These are phyloP conservation scores for Lentinula edodes DNA, from an alignment of 768 basidiomycete genomes.

Conservation along the genomic window DNA sequence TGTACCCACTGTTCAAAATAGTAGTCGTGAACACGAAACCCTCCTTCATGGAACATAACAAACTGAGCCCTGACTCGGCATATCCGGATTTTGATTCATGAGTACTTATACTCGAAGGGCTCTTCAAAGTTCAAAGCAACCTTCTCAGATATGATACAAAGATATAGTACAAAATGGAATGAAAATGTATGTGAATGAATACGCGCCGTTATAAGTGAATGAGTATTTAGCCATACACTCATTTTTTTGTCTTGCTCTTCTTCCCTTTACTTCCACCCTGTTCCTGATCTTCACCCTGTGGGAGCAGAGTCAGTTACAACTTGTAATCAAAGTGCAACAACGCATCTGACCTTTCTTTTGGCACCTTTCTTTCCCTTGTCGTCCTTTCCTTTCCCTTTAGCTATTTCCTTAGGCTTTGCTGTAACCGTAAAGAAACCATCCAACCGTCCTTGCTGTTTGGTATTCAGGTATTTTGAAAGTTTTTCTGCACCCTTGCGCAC, in stretches of 20 bases:
- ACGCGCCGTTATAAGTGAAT: neutral
- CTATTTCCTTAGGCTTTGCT: conserved; percentile 48
- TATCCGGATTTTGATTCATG: too few relatives aligned
- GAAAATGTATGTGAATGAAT: neutral
- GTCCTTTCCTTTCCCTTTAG: conserved; percentile 21
- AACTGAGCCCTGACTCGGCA: too few relatives aligned
- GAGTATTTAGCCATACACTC: neutral
- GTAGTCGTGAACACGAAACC: too few relatives aligned
- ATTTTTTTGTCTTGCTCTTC: conserved; percentile 34
- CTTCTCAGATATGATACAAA: too few relatives aligned
- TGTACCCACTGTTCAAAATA: too few relatives aligned
- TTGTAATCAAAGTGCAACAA: neutral
- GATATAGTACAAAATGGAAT: too few relatives aligned
- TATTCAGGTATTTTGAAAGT: conserved; percentile 75
- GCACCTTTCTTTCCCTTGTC: conserved; percentile 33
- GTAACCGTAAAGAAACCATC: conserved; percentile 87
- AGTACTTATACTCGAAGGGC: too few relatives aligned
- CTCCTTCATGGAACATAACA: too few relatives aligned
- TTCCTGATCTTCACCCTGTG: conserved; percentile 35
- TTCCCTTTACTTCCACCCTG: conserved; percentile 28
- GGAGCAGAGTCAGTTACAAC: neutral
- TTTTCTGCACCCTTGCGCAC: conserved; percentile 95
- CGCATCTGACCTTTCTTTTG: conserved; percentile 25
- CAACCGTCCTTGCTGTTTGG: conserved; percentile 93
- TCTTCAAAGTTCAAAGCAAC: too few relatives aligned